A percentile compares a stretch with the other conserved stretches of the same genome.
phyloP scores from a whole-genome alignment of 1,284 basidiomycete species.

The Apiotrichum porosum region DNA sequence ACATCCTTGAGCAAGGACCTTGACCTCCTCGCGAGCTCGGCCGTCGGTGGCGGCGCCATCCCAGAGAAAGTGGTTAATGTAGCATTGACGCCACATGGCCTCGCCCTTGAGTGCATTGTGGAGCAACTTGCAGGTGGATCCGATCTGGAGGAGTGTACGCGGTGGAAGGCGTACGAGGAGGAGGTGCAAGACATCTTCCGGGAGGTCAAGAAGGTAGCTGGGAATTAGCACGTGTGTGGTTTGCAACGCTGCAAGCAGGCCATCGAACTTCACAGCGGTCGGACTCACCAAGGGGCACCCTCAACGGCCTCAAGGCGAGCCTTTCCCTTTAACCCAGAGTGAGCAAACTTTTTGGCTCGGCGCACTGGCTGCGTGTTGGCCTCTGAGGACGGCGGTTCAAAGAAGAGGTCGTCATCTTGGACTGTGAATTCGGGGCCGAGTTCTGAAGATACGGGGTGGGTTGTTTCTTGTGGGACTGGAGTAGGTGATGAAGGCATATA shows the following conservation, averaged over 20 bases:
- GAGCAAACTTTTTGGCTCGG: not conserved
- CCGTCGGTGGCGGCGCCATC: constrained; percentile 21
- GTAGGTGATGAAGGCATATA: too few relatives aligned
- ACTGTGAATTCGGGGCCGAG: not conserved
- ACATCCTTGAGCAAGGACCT: constrained; percentile 22
- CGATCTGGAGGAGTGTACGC: constrained; percentile 28
- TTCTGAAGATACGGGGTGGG: not conserved
- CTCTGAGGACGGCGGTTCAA: constrained; percentile 9
- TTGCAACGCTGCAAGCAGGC: too few relatives aligned
- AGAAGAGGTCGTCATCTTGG: not conserved
- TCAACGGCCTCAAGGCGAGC: constrained; percentile 4
- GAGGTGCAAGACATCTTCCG: constrained; percentile 37
- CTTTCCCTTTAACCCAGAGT: constrained; percentile 20
- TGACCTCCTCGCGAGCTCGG: constrained; percentile 22
- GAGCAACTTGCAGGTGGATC: constrained; percentile 31
- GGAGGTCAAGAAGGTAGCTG: constrained; percentile 38
- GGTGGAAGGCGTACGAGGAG: constrained; percentile 39
- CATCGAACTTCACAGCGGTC: too few relatives aligned
- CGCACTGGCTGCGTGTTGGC: constrained; percentile 8
- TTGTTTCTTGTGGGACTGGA: too few relatives aligned
- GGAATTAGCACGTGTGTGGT: constrained; percentile 10
- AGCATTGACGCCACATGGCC: constrained; percentile 41
- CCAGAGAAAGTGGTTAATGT: constrained; percentile 39
- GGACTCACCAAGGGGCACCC: constrained; percentile 23
- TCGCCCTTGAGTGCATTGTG: constrained; percentile 31